Base-by-base conservation (phyloP, 140 eudicot species). In the Ambrosia hybrid region DNA sequence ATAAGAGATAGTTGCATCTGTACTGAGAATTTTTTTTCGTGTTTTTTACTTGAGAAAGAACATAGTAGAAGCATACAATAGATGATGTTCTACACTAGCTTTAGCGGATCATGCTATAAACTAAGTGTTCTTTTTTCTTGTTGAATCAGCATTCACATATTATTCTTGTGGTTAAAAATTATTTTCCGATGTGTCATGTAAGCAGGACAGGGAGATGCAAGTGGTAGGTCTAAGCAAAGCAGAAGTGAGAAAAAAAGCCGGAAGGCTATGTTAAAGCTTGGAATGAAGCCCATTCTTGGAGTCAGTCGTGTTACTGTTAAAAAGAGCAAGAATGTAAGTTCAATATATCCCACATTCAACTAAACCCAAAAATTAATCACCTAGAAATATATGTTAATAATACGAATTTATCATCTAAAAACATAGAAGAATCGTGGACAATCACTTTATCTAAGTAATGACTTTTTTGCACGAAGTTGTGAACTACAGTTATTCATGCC, bases 251-350 rank as follows among this genome's bases (percentile, higher is more conserved):
- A 79, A 60, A 79, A 82, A 71, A 79, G 85, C 33, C 80, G 88
- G 9, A 84, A 84, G 79, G 82, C 82, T 10, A 78, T 78, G 82
- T 66, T 78, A 37, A 78, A 78, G 61, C 78, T 78, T 5, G 82
- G 82, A 16, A 78, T 78, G 82, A 78, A 72, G 74, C 64, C 82
- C 21, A 72, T 78, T 68, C 48, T 59, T 65, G 82, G 82, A 64
- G 82, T 78, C 26, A 84, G 88, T 11, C 88, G 88, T 70, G 88
- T 81, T 5, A 81, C 85, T 9, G 77, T 84, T 7, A 84, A 81
- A 66, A 84, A 81, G 81, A 84, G 84, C 86, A 84, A 84, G 76
- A 84, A 84, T 48, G 88, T 83, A 3, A 63, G 82, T 64, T 61
- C 61, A 16, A 5, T 67, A 67, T 43, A 10, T 1, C 15, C 10